Conservation (phyloP, 2,329 filamentous ascomycete species). For the Colletotrichum melonis region DNA sequence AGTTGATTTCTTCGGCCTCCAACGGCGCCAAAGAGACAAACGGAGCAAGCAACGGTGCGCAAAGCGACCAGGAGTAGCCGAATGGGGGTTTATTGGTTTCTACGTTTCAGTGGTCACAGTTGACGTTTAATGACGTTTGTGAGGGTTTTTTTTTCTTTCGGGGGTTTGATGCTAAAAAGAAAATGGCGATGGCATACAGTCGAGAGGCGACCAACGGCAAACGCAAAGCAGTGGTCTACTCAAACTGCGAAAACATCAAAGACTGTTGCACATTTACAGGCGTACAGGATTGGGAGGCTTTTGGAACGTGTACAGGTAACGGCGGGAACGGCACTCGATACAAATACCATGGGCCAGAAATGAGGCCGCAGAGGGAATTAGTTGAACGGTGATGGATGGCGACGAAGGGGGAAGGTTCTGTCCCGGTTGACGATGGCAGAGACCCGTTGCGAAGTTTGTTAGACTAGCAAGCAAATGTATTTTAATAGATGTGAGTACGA, state of each 20-base stretch:
- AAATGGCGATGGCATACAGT: constrained; percentile 31
- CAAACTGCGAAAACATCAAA: constrained; percentile 15
- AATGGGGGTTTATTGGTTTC: neutral
- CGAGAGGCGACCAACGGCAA: neutral
- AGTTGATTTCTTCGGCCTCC: constrained; percentile 65
- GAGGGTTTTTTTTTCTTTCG: neutral
- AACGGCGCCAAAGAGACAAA: constrained; percentile 46
- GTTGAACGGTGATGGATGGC: constrained; percentile 3
- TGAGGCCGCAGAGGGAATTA: constrained; percentile 18
- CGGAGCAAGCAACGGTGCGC: constrained; percentile 50
- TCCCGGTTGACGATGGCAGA: constrained; percentile 4
- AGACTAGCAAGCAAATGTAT: constrained; percentile 46
- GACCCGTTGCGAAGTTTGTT: constrained; percentile 29
- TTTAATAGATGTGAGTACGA: constrained; percentile 53
- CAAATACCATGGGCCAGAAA: constrained; percentile 42
- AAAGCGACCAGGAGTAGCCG: constrained; percentile 65
- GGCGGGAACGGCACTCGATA: constrained; percentile 37
- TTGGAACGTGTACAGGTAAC: constrained; percentile 38
- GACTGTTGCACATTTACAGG: constrained; percentile 32
- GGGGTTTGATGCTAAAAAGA: constrained; percentile 35
- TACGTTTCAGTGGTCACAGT: constrained; percentile 27
- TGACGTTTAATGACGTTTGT: constrained; percentile 21
- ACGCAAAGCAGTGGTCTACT: neutral
- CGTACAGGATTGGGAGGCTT: constrained; percentile 34
- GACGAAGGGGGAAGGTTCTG: neutral